These are phyloP conservation scores for Hymenoscyphus fraxineus DNA, from an alignment of 2,329 filamentous ascomycete genomes.

Conservation along the genomic window DNA sequence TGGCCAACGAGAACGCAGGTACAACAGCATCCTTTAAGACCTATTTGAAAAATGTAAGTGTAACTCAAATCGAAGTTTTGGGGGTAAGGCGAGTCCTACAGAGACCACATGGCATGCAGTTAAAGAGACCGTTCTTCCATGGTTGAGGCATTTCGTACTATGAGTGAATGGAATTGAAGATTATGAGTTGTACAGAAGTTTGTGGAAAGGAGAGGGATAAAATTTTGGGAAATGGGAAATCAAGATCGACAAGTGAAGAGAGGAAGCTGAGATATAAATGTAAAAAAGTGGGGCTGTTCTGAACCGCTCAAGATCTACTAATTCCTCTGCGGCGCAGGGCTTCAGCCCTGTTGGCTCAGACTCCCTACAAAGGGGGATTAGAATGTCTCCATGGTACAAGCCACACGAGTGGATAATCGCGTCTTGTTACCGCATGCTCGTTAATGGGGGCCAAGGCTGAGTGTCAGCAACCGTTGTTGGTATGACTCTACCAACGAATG, in stretches of 20 bases:
- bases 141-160: constrained; percentile 8
- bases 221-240: not conserved
- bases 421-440: not conserved
- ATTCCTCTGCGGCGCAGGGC: not conserved
- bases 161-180: not conserved
- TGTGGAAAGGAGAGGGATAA: not conserved
- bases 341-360: not conserved
- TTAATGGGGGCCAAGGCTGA: not conserved
- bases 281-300: not conserved
- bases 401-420: not conserved
- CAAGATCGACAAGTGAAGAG: not conserved
- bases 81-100: constrained; percentile 5
- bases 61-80: not conserved
- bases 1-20: constrained; percentile 12
- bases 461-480: not conserved
- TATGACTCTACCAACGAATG: not conserved
- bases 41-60: not conserved
- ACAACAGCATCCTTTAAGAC: constrained; percentile 13
- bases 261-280: not conserved
- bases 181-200: not conserved
- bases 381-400: not conserved
- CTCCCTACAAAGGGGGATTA: not conserved
- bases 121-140: constrained; percentile 12
- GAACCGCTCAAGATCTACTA: not conserved
- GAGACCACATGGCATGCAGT: constrained; percentile 10